Conservation (phyloP, 495 filamentous ascomycete genomes). For the Penicillium ucsense region DNA sequence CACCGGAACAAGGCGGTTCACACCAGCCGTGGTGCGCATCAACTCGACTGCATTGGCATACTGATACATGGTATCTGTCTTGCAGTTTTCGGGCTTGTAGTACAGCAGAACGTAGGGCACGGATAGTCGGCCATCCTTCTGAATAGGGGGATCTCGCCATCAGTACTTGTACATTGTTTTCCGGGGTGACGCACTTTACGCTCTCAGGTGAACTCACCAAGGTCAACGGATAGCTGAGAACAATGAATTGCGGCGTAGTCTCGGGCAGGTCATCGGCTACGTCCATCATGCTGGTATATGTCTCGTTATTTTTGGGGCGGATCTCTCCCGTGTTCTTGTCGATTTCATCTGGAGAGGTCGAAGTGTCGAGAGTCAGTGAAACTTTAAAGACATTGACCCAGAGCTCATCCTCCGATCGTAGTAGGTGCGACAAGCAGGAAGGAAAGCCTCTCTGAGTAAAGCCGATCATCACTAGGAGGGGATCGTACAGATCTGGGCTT, state of each 20-base stretch:
- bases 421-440: too few relatives aligned
- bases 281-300: slow-evolving; percentile 70
- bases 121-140: slow-evolving; percentile 53
- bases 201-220: slow-evolving; percentile 42
- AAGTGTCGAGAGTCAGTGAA: background rate
- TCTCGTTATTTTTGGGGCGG: slow-evolving; percentile 58
- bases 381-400: too few relatives aligned
- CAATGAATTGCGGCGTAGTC: slow-evolving; percentile 75
- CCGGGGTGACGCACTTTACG: too few relatives aligned
- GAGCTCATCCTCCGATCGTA: too few relatives aligned
- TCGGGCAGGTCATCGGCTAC: slow-evolving; percentile 88
- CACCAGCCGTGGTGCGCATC: slow-evolving; percentile 83
- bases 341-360: slow-evolving; percentile 42
- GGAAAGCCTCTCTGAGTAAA: too few relatives aligned
- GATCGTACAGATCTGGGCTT: slow-evolving; percentile 86
- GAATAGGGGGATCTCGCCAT: background rate
- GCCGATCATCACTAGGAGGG: background rate
- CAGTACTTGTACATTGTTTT: background rate
- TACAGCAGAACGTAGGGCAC: slow-evolving; percentile 90
- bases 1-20: slow-evolving; percentile 71
- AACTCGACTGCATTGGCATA: slow-evolving; percentile 93
- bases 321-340: slow-evolving; percentile 84
- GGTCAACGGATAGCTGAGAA: slow-evolving; percentile 83
- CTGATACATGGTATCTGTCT: slow-evolving; percentile 70
- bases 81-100: slow-evolving; percentile 85